Conservation (phyloP, 2,329 filamentous ascomycete genomes). For the Colletotrichum scovillei region DNA sequence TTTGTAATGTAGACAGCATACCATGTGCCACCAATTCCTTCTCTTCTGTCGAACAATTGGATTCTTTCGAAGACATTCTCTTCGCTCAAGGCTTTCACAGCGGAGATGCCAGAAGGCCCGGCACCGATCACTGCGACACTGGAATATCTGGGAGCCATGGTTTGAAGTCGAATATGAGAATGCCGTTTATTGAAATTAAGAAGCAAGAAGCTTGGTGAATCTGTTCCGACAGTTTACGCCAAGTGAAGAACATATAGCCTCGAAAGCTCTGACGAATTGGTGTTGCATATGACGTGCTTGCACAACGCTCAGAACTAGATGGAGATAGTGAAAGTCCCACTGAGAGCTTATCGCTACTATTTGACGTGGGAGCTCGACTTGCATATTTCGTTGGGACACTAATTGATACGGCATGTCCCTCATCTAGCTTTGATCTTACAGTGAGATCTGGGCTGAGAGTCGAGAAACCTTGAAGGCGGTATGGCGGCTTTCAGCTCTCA, state of each 20-base stretch:
- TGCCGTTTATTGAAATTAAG: neutral
- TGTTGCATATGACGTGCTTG: slow-evolving; percentile 9
- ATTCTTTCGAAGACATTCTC: slow-evolving; percentile 66
- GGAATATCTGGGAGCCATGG: slow-evolving; percentile 19
- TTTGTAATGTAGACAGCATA: slow-evolving; percentile 41
- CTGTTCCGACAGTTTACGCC: too few species aligned
- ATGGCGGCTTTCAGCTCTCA: too few species aligned
- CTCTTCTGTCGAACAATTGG: slow-evolving; percentile 68
- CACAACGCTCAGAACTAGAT: neutral
- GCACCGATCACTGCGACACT: slow-evolving; percentile 67
- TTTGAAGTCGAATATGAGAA: too few species aligned
- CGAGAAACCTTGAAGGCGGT: too few species aligned
- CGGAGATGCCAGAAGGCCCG: slow-evolving; percentile 68
- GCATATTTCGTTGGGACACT: neutral
- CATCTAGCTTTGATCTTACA: too few species aligned
- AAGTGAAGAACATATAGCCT: neutral
- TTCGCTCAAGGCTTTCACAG: slow-evolving; percentile 66
- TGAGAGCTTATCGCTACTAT: neutral
- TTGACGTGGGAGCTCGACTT: too few species aligned
- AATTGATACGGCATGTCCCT: too few species aligned
- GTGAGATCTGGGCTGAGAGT: too few species aligned
- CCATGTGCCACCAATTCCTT: slow-evolving; percentile 67
- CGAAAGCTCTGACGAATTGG: neutral
- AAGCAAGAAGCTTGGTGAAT: neutral
- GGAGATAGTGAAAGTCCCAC: neutral